Evolutionary conservation across 2,329 filamentous ascomycete genomes (phyloP).

Genomic region (Fusarium pininemorale): DNA sequence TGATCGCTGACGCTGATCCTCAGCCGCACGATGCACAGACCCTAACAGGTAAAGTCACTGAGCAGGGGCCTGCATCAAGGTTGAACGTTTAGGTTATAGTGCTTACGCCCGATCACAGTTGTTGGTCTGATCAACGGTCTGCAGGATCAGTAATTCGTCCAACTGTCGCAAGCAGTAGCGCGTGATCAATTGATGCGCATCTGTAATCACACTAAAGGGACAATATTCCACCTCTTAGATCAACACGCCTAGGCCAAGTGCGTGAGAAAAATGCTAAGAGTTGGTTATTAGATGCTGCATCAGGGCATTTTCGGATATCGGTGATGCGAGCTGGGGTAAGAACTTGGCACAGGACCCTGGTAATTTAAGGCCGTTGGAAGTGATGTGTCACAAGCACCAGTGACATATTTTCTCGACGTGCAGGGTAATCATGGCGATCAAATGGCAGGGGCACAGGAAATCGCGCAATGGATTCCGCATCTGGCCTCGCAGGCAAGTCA

Average conservation of each 20-base stretch:
- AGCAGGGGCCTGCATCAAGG: not conserved
- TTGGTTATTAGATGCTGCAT: not conserved
- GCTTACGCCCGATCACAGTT: not conserved
- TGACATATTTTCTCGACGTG: not conserved
- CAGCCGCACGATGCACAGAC: constrained; percentile 8
- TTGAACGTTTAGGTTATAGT: not conserved
- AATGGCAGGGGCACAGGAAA: too few species aligned
- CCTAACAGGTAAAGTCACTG: not conserved
- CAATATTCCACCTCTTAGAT: not conserved
- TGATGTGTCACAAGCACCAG: not conserved
- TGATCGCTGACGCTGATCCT: not conserved
- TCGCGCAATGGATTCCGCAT: too few species aligned
- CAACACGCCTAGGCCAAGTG: accelerated
- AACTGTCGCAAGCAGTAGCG: not conserved
- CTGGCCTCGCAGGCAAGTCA: too few species aligned
- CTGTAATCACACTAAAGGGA: not conserved
- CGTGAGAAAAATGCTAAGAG: not conserved
- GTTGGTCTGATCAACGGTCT: not conserved
- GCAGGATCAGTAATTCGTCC: not conserved
- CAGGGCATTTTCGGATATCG: not conserved
- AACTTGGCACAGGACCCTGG: not conserved
- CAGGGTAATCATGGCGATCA: not conserved
- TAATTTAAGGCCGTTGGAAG: not conserved
- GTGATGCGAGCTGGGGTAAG: not conserved
- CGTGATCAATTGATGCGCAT: not conserved